Percentiles rank a stretch among this genome's conserved stretches.
These are phyloP conservation scores for Pseudogymnoascus destructans DNA, from an alignment of 2,329 filamentous ascomycete genomes.

Conservation along the genomic window DNA sequence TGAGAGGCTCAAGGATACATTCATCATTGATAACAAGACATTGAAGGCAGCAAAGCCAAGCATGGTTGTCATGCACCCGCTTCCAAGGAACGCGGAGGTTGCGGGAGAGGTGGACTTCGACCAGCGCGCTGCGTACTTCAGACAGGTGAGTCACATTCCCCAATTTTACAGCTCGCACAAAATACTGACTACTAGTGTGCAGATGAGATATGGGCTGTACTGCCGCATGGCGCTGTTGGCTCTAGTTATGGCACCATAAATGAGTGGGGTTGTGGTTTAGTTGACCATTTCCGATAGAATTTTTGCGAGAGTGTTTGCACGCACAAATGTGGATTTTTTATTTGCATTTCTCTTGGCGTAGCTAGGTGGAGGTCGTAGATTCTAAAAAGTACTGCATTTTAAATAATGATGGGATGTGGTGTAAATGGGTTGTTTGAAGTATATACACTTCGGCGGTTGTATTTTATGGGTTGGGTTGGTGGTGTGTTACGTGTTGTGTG, in stretches of 20 bases:
- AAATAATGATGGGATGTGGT: constrained; percentile 8
- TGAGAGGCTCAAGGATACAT: constrained; percentile 75
- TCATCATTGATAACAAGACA: constrained; percentile 80
- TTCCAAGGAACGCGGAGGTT: constrained; percentile 88
- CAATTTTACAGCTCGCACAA: constrained; percentile 3
- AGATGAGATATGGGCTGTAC: constrained; percentile 98
- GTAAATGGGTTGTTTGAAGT: constrained; percentile 5
- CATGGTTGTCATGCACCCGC: constrained; percentile 90
- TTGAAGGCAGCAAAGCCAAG: constrained; percentile 83
- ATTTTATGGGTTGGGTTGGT: constrained; percentile 6
- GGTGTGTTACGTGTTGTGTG: constrained; percentile 7
- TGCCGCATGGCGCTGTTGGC: constrained; percentile 95
- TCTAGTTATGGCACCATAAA: constrained; percentile 57
- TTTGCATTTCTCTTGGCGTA: constrained; percentile 6
- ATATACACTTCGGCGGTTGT: constrained; percentile 4
- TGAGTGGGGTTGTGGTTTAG: neutral
- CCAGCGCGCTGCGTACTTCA: constrained; percentile 91
- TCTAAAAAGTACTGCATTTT: constrained; percentile 8
- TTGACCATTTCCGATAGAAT: neutral
- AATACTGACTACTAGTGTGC: constrained; percentile 14
- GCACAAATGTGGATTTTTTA: constrained; percentile 1
- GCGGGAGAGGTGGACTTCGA: constrained; percentile 96
- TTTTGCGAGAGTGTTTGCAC: neutral
- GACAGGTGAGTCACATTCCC: constrained; percentile 63
- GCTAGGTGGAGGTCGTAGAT: constrained; percentile 7